Percentiles rank a stretch among this genome's conserved stretches.
Conservation (phyloP, 345 rosid species). For the Ceriops tagal region DNA sequence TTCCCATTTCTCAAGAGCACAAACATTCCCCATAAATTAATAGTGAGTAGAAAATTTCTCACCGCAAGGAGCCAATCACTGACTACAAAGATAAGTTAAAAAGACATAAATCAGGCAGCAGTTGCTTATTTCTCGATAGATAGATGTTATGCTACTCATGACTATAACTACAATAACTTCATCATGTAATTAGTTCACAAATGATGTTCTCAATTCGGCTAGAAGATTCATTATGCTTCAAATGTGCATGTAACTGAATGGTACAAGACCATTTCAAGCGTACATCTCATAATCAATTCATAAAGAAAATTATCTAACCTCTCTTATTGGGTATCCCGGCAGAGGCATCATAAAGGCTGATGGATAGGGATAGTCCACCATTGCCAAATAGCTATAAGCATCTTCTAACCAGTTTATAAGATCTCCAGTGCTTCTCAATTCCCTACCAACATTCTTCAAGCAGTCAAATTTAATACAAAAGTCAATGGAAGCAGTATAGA, state of each 20-base stretch:
- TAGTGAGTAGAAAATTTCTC: conserved; percentile 1
- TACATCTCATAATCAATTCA: not conserved
- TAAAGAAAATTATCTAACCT: conserved; percentile 44
- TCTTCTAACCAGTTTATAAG: conserved; percentile 76
- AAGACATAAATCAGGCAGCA: not conserved
- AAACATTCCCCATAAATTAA: not conserved
- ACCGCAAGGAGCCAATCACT: not conserved
- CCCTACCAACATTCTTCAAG: conserved; percentile 40
- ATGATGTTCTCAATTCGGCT: not conserved
- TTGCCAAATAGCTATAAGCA: conserved; percentile 87
- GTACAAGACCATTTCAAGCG: not conserved
- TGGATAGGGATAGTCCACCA: conserved; percentile 90
- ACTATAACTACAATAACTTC: not conserved
- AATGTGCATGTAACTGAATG: not conserved
- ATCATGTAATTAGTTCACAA: not conserved
- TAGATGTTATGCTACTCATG: no score
- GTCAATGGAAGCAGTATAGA: not conserved
- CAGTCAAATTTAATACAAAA: conserved; percentile 14
- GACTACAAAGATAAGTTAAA: not conserved
- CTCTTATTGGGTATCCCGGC: conserved; percentile 92
- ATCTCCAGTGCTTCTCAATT: conserved; percentile 50
- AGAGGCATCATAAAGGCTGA: conserved; percentile 86
- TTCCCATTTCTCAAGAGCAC: not conserved
- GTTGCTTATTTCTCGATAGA: no score
- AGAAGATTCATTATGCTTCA: not conserved